Evolutionary conservation across 1,139 yeast species (phyloP).

Genomic region (Geotrichum carabidarum): DNA sequence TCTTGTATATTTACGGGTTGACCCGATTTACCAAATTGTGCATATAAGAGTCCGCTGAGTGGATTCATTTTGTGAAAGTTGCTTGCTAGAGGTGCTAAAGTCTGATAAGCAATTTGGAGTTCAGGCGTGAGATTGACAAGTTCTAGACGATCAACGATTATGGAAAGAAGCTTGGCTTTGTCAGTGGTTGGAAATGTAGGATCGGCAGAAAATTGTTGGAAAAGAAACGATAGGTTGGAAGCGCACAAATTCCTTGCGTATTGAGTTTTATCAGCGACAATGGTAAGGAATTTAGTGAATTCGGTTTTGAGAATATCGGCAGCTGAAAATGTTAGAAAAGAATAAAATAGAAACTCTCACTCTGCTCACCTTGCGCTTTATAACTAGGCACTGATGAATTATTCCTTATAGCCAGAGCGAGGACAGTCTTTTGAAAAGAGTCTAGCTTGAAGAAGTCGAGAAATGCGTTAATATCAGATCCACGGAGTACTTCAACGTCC

Average conservation of each 20-base stretch:
- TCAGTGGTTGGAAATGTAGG: not conserved
- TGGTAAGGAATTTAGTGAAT: not conserved
- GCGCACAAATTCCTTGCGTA: not conserved
- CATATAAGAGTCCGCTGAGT: slow-evolving; percentile 7
- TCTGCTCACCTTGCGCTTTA: not conserved
- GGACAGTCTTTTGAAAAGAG: slow-evolving; percentile 23
- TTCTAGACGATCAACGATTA: slow-evolving; percentile 11
- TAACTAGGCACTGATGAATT: not conserved
- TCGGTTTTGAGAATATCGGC: slow-evolving; percentile 6
- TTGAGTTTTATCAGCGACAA: slow-evolving; percentile 5
- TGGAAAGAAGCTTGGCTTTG: not conserved
- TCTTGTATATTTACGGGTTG: slow-evolving; percentile 1
- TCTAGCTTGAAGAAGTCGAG: slow-evolving; percentile 25
- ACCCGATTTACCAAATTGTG: slow-evolving; percentile 10
- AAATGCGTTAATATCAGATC: slow-evolving; percentile 24
- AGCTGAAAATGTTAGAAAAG: slow-evolving; percentile 14
- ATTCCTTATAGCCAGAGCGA: slow-evolving; percentile 7
- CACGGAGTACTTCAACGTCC: slow-evolving; percentile 32
- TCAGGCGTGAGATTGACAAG: slow-evolving; percentile 11
- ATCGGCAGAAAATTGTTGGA: slow-evolving; percentile 4
- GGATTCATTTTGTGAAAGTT: slow-evolving; percentile 12
- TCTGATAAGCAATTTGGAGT: slow-evolving; percentile 5
- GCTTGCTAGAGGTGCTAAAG: not conserved
- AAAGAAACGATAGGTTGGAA: slow-evolving; percentile 1
- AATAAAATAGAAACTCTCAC: slow-evolving; percentile 7